Conservation (phyloP, 495 filamentous ascomycete species). For the Talaromyces proteolyticus region DNA sequence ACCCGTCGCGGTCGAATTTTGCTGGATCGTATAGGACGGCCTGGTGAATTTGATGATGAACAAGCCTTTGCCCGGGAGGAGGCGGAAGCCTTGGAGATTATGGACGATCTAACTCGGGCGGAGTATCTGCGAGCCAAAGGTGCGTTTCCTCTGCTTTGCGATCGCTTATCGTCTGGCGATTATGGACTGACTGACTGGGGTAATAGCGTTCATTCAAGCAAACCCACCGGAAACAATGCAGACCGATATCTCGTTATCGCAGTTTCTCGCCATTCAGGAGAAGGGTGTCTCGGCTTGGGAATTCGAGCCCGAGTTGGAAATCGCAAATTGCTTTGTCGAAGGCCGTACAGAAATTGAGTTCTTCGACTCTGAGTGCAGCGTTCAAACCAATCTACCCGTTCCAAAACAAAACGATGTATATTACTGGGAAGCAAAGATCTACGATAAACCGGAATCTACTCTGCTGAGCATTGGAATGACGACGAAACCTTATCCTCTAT, state of each 20-base stretch:
- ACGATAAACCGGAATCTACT: constrained; percentile 88
- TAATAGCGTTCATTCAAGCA: constrained; percentile 80
- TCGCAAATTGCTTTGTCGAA: constrained; percentile 98
- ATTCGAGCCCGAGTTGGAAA: constrained; percentile 95
- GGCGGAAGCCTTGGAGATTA: constrained; percentile 86
- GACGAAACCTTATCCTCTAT: constrained; percentile 94
- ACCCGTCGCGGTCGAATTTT: constrained; percentile 86
- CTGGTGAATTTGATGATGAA: constrained; percentile 97
- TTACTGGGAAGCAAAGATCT: constrained; percentile 98
- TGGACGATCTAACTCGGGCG: constrained; percentile 87
- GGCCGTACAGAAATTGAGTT: constrained; percentile 96
- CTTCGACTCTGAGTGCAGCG: constrained; percentile 95
- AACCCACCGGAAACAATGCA: constrained; percentile 94
- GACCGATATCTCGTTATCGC: constrained; percentile 95
- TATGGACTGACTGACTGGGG: constrained; percentile 10
- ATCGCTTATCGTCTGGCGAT: not conserved
- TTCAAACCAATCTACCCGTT: constrained; percentile 92
- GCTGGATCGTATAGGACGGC: constrained; percentile 86
- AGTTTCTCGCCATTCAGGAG: constrained; percentile 97
- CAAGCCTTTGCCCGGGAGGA: constrained; percentile 88
- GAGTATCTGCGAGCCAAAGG: constrained; percentile 96
- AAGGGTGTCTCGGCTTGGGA: constrained; percentile 99
- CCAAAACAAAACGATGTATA: constrained; percentile 99
- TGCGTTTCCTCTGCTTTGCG: constrained; percentile 30
- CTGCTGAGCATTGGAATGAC: constrained; percentile 84